These are phyloP conservation scores for Rosa lucieae DNA, from an alignment of 306 rosid genomes.

Conservation along the genomic window DNA sequence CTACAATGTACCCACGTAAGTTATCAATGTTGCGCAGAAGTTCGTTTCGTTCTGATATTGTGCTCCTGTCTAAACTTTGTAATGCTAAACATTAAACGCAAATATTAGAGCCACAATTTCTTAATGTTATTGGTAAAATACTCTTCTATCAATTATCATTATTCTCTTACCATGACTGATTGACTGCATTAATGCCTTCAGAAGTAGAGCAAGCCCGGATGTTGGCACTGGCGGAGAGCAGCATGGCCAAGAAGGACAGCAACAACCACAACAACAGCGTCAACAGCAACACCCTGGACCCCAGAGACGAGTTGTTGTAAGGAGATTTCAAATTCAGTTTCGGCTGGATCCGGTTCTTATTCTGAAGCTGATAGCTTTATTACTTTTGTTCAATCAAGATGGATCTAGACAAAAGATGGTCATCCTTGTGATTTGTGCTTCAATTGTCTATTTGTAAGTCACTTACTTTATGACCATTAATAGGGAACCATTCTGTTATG, in stretches of 20 bases:
- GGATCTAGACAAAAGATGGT: conserved; percentile 91
- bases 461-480: conserved; percentile 3
- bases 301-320: conserved; percentile 78
- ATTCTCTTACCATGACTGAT: conserved; percentile 12
- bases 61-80: neutral
- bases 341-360: conserved; percentile 90
- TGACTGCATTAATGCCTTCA: conserved; percentile 23
- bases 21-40: conserved; percentile 5
- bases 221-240: conserved; percentile 55
- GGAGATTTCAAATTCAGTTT: conserved; percentile 90
- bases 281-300: conserved; percentile 77
- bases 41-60: neutral
- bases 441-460: conserved; percentile 83
- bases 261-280: conserved; percentile 53
- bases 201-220: conserved; percentile 60
- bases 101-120: neutral
- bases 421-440: conserved; percentile 78
- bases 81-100: neutral
- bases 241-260: conserved; percentile 71
- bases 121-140: neutral
- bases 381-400: conserved; percentile 93
- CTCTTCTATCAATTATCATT: neutral
- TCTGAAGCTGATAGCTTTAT: conserved; percentile 90
- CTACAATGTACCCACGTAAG: conserved; percentile 83
- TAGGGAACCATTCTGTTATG: neutral